Percentiles rank a stretch among this genome's conserved stretches.
Evolutionary conservation across 164 flowering plant genomes (phyloP).

Genomic region (Umbilicus rupestris): DNA sequence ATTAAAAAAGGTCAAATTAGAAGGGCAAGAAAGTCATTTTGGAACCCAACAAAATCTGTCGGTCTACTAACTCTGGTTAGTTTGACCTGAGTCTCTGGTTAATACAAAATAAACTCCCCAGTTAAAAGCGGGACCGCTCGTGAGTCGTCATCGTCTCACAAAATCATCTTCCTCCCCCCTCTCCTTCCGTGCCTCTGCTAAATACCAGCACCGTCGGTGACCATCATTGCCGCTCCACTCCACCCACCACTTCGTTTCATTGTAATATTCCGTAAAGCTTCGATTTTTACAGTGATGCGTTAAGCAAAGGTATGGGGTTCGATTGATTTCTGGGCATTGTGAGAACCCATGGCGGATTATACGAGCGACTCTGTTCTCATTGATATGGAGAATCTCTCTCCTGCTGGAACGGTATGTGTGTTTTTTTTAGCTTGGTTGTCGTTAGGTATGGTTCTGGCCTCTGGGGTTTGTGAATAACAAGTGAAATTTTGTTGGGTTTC

Average conservation of each 20-base stretch:
- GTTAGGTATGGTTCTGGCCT: neutral
- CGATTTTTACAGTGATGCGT: neutral
- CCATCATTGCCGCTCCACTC: neutral
- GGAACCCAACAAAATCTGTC: constrained; percentile 6
- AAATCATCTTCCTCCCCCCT: neutral
- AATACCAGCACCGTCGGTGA: neutral
- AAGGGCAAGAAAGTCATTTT: neutral
- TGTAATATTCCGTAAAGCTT: neutral
- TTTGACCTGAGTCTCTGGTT: constrained; percentile 1
- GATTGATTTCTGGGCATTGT: constrained; percentile 1
- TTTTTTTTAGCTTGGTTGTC: neutral
- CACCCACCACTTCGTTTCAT: neutral
- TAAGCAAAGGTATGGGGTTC: neutral
- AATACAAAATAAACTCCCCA: constrained; percentile 5
- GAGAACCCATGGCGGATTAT: neutral
- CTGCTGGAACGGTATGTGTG: neutral
- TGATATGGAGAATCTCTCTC: constrained; percentile 1
- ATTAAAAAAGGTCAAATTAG: neutral
- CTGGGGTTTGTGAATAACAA: neutral
- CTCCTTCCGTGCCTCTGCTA: neutral
- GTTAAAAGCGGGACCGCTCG: constrained; percentile 9
- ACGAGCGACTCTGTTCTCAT: constrained; percentile 2
- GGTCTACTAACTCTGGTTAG: constrained; percentile 3
- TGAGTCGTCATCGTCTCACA: constrained; percentile 6
- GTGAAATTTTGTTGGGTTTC: neutral